Base-by-base conservation (phyloP, 2,329 filamentous ascomycete genomes). In the Exophiala viscosa region DNA sequence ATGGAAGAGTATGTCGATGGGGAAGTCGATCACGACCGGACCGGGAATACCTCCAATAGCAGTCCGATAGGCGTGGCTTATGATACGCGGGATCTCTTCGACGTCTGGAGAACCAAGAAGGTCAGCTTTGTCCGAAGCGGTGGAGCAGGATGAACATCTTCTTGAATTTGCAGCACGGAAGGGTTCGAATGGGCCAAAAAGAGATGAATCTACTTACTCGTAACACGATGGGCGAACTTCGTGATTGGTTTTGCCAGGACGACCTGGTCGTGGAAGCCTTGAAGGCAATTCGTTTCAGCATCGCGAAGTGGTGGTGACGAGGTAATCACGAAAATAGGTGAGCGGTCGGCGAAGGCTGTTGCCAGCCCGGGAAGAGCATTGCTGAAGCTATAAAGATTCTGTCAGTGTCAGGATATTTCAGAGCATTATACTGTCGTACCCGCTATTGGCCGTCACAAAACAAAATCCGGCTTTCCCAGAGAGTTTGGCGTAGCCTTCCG, bases 361-460 rank as follows among this genome's bases (percentile, higher is more conserved):
- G 73, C 72, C 4, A 76, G 65, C 13, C 74, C 74, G 1, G 74
- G 72, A 5, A 76, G 60, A 7, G 70, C 70, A 50, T 77, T 76
- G 41, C 67, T 70, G 60, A 75, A 76, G 1, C 73, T 76, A 48
- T 8, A 11, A 11, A 39, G 10, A 28, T 1, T 20, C 34, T 5
- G 28, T 36, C 33, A 39, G 4, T 1, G 32, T 39, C 11, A 31
- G 36, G 23, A 10, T 2, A 20, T 9, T n/a, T 1, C 31, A 32
- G 18, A 17, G 5, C 15, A 11, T 35, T 14, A 35, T 3, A 48
- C 34, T 17, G 8, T 57, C 69, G 50, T 54, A 74, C 73, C 73
- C 73, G 55, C 73, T 76, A 45, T 76, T 76, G 0, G 74, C 73
- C 9, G 74, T 76, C 1, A 76, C 69, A 49, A 77, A 76, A 51